Evolutionary conservation across 306 rosid species (phyloP), one percentile per base, ranked within the genome.

Genomic region (Cucumis melo): DNA sequence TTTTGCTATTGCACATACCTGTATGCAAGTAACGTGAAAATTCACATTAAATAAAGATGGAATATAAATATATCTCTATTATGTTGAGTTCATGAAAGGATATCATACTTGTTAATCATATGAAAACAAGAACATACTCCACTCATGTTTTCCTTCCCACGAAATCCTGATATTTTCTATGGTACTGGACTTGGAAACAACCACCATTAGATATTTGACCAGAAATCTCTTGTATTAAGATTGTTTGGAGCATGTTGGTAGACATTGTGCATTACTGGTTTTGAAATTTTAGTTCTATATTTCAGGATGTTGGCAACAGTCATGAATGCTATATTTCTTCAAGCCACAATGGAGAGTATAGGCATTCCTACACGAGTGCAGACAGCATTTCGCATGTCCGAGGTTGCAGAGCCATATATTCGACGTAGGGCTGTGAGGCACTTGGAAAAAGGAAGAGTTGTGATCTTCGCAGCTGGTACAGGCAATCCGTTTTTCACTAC

Each of bases 291-390:
- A 16, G 34, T 15, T 46, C 5, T 48, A 57, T 65, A 82, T 78
- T 77, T 60, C 71, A 94, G 97, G 85, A 94, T 94, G 98, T 86
- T 94, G 91, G 98, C 98, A 50, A 90, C 97, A 8, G 97, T 94
- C 63, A 94, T 92, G 99, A 94, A 94, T 83, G 93, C 97, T 58
- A 94, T 94, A 84, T 94, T 86, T 87, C 99, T 94, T 80, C 99
- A 94, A 87, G 96, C 99, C 64, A 94, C 99, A n/a, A 94, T 92
- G 99, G 99, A 94, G 84, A 94, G 99, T 73, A 90, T 94, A 16
- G 96, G 97, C 79, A 90, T 94, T 81, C 99, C 99, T 64, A 94
- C 99, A 17, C 85, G 99, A 81, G 99, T 92, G 62, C 99, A 94
- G 93, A 94, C 99, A 44, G 99, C 99, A 36, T 94, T 94, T 77